A percentile compares a stretch with the other conserved stretches of the same genome.
These are phyloP conservation scores for Neofusicoccum laricinum DNA, from an alignment of 2,329 filamentous ascomycete genomes.

Conservation along the genomic window DNA sequence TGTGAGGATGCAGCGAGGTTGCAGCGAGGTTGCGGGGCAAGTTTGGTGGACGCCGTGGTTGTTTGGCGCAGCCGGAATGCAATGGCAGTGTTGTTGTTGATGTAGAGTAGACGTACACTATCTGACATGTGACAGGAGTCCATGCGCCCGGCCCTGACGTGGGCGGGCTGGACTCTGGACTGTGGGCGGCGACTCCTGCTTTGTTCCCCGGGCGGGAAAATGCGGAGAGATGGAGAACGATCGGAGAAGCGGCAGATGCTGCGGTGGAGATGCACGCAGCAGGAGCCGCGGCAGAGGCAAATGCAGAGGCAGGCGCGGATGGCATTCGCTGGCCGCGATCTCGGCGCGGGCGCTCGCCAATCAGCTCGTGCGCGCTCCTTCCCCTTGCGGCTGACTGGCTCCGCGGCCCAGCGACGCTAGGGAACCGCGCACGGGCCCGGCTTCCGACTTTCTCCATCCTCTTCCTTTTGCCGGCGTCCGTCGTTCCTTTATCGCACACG, in stretches of 20 bases:
- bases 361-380: neutral
- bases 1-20: neutral
- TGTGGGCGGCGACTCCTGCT: neutral
- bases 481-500: constrained; percentile 3
- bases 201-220: neutral
- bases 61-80: neutral
- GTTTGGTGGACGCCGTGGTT: neutral
- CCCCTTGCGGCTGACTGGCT: neutral
- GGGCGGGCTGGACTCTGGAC: neutral
- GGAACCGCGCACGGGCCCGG: neutral
- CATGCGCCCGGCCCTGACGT: neutral
- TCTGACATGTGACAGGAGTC: neutral
- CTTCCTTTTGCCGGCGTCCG: constrained; percentile 1
- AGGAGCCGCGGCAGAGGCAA: neutral
- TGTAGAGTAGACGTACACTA: too few relatives aligned
- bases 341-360: neutral
- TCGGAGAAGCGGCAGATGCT: neutral
- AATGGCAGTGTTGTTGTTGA: neutral
- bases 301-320: neutral
- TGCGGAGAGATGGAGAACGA: neutral
- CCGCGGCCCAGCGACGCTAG: neutral
- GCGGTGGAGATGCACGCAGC: neutral
- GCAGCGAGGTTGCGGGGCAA: neutral
- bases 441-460: constrained; percentile 12
- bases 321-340: neutral